Base-by-base conservation (phyloP, 2,329 filamentous ascomycete species). In the Colletotrichum nymphaeae region DNA sequence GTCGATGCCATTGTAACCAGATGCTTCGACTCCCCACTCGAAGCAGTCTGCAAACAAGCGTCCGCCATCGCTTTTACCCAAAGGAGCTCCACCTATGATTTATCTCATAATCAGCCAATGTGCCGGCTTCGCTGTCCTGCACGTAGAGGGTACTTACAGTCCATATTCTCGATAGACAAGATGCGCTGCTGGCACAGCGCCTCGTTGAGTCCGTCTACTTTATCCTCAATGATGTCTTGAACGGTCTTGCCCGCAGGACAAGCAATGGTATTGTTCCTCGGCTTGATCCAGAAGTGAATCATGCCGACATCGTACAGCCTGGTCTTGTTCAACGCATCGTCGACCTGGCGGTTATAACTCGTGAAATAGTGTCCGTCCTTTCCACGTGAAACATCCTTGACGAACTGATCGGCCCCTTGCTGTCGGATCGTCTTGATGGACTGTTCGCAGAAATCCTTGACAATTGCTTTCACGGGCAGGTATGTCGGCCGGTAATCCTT, bases 1-100 rank as follows among this genome's bases (percentile, higher is more conserved):
- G 28, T 67, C 35, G 4, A 58, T 42, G 4, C 53, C 69, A 49
- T 71, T 52, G 30, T 72, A 72, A 32, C 69, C 69, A 22, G 64
- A 69, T n/a, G 69, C 65, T 58, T 72, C 67, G n/a, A 68, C 58
- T 12, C 69, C 69, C 69, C 69, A 72, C 24, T 72, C 69, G 53
- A 72, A 72, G 52, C 69, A 72, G 53, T 72, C 65, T 5, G 69
- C 64, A 65, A 65, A 72, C 1, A 52, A 30, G 16, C 69, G 49
- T 3, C 64, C 64, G 3, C 69, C 69, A 4, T 52, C 46, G 19
- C 57, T 57, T n/a, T 24, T n/a, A 1, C 52, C 52, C 7, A 22
- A 8, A 0, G 63, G 63, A 12, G 57, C 63, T 6, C 56, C 69
- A 19, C 69, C 69, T 71, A 42, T 53, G 46, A 9, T n/a, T 9